Conservation (phyloP, 192 early-diverging fungal species). For the Backusella luteola region DNA sequence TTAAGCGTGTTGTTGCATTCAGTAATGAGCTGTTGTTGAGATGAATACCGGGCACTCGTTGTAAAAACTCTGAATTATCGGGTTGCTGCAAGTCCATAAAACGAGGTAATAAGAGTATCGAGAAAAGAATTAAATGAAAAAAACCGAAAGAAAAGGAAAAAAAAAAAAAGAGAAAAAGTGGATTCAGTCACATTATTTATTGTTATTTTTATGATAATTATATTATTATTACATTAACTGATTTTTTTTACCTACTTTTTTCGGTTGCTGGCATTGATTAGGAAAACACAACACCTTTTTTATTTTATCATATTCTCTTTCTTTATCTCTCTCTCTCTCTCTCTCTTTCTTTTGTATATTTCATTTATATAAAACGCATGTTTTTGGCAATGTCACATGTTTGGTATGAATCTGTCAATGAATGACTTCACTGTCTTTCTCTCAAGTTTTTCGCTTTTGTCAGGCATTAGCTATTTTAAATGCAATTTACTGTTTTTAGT, state of each 20-base stretch:
- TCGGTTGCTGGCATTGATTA: background rate
- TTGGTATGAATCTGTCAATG: background rate
- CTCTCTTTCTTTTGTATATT: background rate
- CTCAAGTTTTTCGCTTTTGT: background rate
- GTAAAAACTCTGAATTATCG: background rate
- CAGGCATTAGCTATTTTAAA: background rate
- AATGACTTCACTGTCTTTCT: background rate
- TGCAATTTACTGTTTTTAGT: background rate
- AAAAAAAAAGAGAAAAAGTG: background rate
- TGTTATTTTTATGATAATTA: background rate
- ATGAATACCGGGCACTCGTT: background rate
- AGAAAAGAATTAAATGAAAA: background rate
- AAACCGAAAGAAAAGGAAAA: background rate
- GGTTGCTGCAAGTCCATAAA: constrained; percentile 4
- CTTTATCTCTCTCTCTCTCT: background rate
- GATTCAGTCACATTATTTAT: constrained; percentile 4
- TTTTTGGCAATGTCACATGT: background rate
- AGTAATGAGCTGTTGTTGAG: constrained; percentile 5
- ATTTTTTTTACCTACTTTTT: background rate
- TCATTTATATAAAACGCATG: background rate
- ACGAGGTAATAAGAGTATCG: background rate
- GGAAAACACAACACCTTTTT: background rate
- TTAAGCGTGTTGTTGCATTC: constrained; percentile 1
- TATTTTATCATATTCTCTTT: background rate
- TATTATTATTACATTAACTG: background rate